A percentile compares a stretch with the other conserved stretches of the same genome.
Evolutionary conservation across 1,284 basidiomycete genomes (phyloP).

Genomic region (Erythrobasidium hasegawianum): DNA sequence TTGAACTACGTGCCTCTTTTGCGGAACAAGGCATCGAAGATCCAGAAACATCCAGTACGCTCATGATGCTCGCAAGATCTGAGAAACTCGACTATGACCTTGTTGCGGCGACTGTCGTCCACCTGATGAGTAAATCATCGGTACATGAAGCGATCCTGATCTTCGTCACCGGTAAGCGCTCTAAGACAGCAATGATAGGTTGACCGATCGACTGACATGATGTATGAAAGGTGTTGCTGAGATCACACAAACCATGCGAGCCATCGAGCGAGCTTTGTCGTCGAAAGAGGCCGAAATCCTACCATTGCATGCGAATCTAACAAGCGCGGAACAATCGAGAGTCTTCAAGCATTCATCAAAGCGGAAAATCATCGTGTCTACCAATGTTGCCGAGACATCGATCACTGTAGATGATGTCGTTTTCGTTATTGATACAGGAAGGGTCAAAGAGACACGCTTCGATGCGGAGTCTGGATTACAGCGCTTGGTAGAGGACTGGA

Average conservation of each 20-base stretch:
- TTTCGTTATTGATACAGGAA: constrained; percentile 79
- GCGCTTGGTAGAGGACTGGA: constrained; percentile 70
- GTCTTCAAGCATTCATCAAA: constrained; percentile 61
- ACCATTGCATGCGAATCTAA: constrained; percentile 85
- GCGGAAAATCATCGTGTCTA: constrained; percentile 84
- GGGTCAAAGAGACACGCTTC: constrained; percentile 83
- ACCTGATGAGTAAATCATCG: constrained; percentile 61
- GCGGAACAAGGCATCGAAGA: constrained; percentile 43
- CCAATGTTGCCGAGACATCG: constrained; percentile 85
- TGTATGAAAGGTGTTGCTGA: constrained; percentile 45
- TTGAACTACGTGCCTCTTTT: constrained; percentile 38
- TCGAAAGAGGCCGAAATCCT: constrained; percentile 60
- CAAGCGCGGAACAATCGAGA: constrained; percentile 73
- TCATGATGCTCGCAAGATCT: constrained; percentile 62
- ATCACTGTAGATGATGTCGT: constrained; percentile 84
- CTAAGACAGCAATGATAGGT: background rate
- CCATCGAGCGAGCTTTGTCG: constrained; percentile 63
- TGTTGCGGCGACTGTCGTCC: constrained; percentile 62
- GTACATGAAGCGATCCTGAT: constrained; percentile 64
- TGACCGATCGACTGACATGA: background rate
- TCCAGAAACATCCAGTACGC: constrained; percentile 48
- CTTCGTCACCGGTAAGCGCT: constrained; percentile 73
- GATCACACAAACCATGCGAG: constrained; percentile 64
- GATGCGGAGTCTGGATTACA: constrained; percentile 74
- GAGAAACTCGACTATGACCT: constrained; percentile 75